phyloP scores from a whole-genome alignment of 2,329 filamentous ascomycete genomes.

The Epichloe uncinata region DNA sequence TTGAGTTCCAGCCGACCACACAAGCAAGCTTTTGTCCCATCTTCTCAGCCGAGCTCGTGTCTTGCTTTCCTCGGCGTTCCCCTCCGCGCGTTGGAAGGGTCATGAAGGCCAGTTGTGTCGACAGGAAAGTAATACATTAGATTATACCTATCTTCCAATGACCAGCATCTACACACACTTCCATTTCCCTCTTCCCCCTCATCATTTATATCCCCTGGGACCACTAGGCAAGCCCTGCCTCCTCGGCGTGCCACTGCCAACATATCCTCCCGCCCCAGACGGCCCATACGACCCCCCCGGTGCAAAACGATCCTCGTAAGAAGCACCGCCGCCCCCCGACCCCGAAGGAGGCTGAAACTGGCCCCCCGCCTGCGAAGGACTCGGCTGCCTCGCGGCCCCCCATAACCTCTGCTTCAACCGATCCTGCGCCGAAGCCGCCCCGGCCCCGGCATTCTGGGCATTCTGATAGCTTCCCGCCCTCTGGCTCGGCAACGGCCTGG shows the following conservation, averaged over 20 bases:
- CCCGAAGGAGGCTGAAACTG: conserved; percentile 32
- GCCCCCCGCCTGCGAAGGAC: conserved; percentile 32
- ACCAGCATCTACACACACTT: not conserved
- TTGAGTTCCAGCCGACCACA: no score
- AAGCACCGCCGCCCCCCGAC: conserved; percentile 4
- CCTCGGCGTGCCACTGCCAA: conserved; percentile 18
- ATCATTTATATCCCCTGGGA: conserved; percentile 27
- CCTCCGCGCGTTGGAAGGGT: no score
- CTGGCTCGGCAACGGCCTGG: conserved; percentile 58
- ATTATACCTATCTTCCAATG: not conserved
- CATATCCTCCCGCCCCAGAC: conserved; percentile 22
- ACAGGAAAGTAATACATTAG: not conserved
- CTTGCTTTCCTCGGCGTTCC: no score
- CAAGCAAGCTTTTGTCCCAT: no score
- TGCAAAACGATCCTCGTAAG: conserved; percentile 34
- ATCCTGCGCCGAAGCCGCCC: conserved; percentile 61
- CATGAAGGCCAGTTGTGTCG: no score
- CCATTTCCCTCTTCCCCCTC: not conserved
- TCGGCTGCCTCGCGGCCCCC: conserved; percentile 45
- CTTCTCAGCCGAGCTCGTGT: no score
- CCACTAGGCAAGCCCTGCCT: conserved; percentile 32
- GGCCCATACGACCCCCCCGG: conserved; percentile 30
- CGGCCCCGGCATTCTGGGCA: conserved; percentile 34
- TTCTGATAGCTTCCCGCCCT: conserved; percentile 62
- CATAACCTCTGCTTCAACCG: conserved; percentile 69